A percentile compares a stretch with the other conserved stretches of the same genome.
Evolutionary conservation across 2,329 filamentous ascomycete species (phyloP).

Genomic region (Monosporascus cannonballus): DNA sequence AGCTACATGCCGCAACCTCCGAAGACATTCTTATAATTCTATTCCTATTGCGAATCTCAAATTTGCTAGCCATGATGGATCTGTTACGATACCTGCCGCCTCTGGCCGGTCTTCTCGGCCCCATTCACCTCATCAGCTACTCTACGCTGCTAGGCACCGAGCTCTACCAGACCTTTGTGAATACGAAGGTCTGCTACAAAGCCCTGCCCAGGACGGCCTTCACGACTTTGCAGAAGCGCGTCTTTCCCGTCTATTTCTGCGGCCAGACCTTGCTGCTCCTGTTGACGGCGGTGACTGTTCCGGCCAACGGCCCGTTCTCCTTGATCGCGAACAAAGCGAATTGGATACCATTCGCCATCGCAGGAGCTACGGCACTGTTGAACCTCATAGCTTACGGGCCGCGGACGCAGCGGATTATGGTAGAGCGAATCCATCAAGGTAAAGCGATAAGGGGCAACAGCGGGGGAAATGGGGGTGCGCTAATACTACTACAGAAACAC

Average conservation of each 20-base stretch:
- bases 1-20: background rate
- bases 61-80: too few species aligned
- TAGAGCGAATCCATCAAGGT: constrained; percentile 27
- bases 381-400: constrained; percentile 33
- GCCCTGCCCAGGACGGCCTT: constrained; percentile 30
- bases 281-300: constrained; percentile 27
- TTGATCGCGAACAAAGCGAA: constrained; percentile 22
- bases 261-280: constrained; percentile 29
- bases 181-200: constrained; percentile 29
- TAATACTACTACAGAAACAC: constrained; percentile 10
- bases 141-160: constrained; percentile 33
- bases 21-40: background rate
- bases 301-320: constrained; percentile 24
- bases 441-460: background rate
- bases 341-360: constrained; percentile 29
- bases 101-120: constrained; percentile 19
- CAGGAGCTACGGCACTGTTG: constrained; percentile 22
- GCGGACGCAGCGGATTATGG: constrained; percentile 26
- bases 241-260: constrained; percentile 37
- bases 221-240: constrained; percentile 30
- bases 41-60: too few species aligned
- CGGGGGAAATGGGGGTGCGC: constrained; percentile 1
- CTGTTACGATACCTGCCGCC: too few species aligned
- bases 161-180: constrained; percentile 33
- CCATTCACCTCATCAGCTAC: constrained; percentile 32